phyloP scores from a whole-genome alignment of 1,284 basidiomycete genomes.

The Moesziomyces antarcticus region DNA sequence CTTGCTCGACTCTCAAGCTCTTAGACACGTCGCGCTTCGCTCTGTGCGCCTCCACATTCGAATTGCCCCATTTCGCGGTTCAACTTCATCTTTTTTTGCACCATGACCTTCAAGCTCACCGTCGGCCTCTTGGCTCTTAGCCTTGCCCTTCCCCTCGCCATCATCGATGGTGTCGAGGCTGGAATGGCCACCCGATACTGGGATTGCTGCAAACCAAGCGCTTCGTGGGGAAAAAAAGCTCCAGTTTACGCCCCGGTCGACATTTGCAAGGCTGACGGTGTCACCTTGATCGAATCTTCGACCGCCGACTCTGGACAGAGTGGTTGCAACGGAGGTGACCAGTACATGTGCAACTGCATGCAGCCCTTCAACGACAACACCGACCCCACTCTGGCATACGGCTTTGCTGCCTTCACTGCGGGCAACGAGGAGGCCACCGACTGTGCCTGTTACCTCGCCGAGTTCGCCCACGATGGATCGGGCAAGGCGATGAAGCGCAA shows the following conservation, averaged over 20 bases:
- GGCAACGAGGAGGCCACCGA: constrained; percentile 24
- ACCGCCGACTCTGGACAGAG: constrained; percentile 19
- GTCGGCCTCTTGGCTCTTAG: constrained; percentile 29
- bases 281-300: constrained; percentile 16
- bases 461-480: constrained; percentile 20
- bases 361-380: constrained; percentile 31
- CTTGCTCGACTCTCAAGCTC: too few relatives aligned
- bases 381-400: constrained; percentile 16
- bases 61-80: too few relatives aligned
- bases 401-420: constrained; percentile 31
- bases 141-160: constrained; percentile 23
- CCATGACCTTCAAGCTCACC: constrained; percentile 33
- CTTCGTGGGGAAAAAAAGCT: constrained; percentile 8
- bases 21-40: too few relatives aligned
- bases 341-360: constrained; percentile 39
- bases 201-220: constrained; percentile 23
- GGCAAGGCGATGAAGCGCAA: constrained; percentile 31
- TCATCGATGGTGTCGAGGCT: constrained; percentile 28
- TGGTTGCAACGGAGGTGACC: constrained; percentile 41
- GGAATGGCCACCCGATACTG: constrained; percentile 37
- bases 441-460: constrained; percentile 35
- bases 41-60: too few relatives aligned
- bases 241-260: constrained; percentile 26
- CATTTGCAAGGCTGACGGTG: constrained; percentile 38
- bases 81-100: background rate